Base-by-base conservation (phyloP, 257 asterid genomes). In the Solanum etuberosum region DNA sequence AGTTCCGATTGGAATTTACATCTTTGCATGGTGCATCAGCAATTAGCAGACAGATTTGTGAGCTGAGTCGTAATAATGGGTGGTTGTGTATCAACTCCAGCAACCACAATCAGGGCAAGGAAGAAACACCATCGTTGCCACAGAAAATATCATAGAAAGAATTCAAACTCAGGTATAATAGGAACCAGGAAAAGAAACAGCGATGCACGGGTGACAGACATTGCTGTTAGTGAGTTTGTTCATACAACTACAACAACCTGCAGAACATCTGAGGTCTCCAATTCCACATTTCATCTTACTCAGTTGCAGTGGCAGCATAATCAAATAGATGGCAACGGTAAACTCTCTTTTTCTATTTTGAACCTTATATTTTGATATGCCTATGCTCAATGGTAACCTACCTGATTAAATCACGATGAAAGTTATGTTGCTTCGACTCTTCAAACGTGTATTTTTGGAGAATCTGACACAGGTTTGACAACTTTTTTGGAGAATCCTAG, bases 291-390 rank as follows among this genome's bases (percentile, higher is more conserved):
- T 92, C 95, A 94, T 83, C 93, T 93, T 81, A 93, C 98, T 89
- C 96, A 94, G 91, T 86, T 94, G 92, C 98, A 96, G 89, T 95
- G 98, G 98, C 99, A 94, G 91, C 98, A 94, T 88, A 92, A 94
- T 85, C 98, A 96, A 89, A 90, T 90, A 68, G 95, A 95, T 88
- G 91, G 92, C 71, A 91, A 91, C 65, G 98, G 98, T 95, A 92
- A 72, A 68, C 84, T 46, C 29, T 84, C 54, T 27, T 35, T 86
- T 85, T 84, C 77, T 76, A 15, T 78, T 77, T 40, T 29, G 74
- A 73, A 82, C 71, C 25, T 18, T 25, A 43, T 82, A 78, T 76
- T n/a, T 59, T 11, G 67, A 46, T 43, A 80, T 29, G 67, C 16
- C 84, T 15, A 76, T 38, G 61, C n/a, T 25, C 37, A 5, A 43